These are phyloP conservation scores for Cucurbita pepo DNA, from an alignment of 306 rosid genomes.

Conservation along the genomic window DNA sequence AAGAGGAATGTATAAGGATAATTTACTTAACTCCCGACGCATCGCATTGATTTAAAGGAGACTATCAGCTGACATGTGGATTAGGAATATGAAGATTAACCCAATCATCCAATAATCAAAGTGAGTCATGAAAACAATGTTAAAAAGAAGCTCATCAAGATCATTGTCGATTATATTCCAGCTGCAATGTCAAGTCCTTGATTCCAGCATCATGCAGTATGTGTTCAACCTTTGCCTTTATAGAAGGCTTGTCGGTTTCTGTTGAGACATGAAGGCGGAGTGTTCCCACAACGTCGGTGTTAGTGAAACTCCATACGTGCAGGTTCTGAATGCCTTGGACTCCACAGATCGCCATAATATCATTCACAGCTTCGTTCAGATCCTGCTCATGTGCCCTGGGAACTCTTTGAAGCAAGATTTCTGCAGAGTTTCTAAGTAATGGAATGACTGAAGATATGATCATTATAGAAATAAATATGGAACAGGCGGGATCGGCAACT, in stretches of 20 bases:
- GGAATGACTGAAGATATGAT: slow-evolving; percentile 81
- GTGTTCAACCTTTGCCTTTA: slow-evolving; percentile 42
- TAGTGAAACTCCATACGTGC: slow-evolving; percentile 76
- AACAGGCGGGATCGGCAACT: slow-evolving; percentile 88
- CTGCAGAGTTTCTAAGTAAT: slow-evolving; percentile 77
- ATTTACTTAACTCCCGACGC: background rate
- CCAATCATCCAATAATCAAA: background rate
- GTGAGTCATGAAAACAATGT: background rate
- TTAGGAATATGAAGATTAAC: background rate
- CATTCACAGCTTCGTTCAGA: slow-evolving; percentile 39
- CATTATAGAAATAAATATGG: slow-evolving; percentile 75
- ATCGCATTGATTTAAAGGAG: background rate
- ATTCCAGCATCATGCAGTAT: slow-evolving; percentile 52
- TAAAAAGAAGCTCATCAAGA: background rate
- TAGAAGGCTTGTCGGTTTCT: slow-evolving; percentile 43
- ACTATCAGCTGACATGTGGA: background rate
- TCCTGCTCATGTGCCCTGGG: slow-evolving; percentile 54
- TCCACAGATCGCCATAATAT: slow-evolving; percentile 43
- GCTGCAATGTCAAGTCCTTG: slow-evolving; percentile 78
- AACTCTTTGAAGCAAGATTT: slow-evolving; percentile 74
- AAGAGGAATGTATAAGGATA: background rate
- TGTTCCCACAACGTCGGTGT: slow-evolving; percentile 71
- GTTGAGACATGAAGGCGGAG: slow-evolving; percentile 55
- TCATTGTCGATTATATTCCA: slow-evolving; percentile 32
- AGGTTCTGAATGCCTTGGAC: slow-evolving; percentile 48